These are phyloP conservation scores for Styphnolobium japonicum DNA, from an alignment of 306 rosid genomes.

Conservation along the genomic window DNA sequence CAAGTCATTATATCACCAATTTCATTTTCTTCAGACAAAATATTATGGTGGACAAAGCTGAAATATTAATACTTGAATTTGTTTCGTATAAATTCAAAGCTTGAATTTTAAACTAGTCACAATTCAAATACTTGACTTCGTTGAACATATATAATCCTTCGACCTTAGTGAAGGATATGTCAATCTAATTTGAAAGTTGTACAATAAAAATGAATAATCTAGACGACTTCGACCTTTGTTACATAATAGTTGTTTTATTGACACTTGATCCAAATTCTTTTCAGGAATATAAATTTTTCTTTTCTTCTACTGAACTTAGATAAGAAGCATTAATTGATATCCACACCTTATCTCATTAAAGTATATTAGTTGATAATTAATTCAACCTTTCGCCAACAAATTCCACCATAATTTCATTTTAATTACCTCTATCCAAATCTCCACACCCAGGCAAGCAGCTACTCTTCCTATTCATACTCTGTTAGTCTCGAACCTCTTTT, in stretches of 20 bases:
- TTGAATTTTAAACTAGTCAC: background rate
- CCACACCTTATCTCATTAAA: slow-evolving; percentile 19
- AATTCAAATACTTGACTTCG: too few relatives aligned
- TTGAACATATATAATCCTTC: too few relatives aligned
- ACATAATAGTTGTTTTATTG: background rate
- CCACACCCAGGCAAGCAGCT: background rate
- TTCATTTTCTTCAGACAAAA: too few relatives aligned
- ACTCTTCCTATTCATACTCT: background rate
- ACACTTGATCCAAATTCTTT: background rate
- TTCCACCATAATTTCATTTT: background rate
- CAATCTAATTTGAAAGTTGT: background rate
- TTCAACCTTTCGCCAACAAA: slow-evolving; percentile 5
- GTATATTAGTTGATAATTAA: background rate
- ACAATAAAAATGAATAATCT: background rate
- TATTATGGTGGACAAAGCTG: too few relatives aligned
- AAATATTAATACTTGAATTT: background rate
- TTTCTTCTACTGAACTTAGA: slow-evolving; percentile 17
- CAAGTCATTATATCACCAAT: too few relatives aligned
- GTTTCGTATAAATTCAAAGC: background rate
- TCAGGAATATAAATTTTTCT: background rate
- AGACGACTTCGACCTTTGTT: background rate
- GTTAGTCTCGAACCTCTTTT: background rate
- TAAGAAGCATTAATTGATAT: slow-evolving; percentile 3
- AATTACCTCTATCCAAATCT: background rate
- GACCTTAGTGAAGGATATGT: too few relatives aligned